Base-by-base conservation (phyloP, 495 filamentous ascomycete species). In the Annulohypoxylon nitens region DNA sequence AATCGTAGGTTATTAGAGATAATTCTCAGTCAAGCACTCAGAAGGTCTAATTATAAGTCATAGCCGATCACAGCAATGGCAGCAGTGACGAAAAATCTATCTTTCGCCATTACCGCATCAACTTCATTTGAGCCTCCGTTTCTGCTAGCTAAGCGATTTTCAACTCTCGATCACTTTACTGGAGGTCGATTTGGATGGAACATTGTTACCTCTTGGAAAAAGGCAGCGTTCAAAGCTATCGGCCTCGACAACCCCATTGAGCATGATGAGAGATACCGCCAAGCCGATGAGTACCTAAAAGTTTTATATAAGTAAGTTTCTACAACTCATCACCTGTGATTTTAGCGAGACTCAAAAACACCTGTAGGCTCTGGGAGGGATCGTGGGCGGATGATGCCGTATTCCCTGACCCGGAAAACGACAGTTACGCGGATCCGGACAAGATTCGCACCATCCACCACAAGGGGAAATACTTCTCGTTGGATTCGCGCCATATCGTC, bases 171-270 rank as follows among this genome's bases (percentile, higher is more conserved):
- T 61, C 89, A 91, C 72, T 79, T 90, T 18, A 90, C 88, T 0
- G 80, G 85, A 0, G 89, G 88, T 0, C 82, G 88, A 3, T 78
- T 91, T 43, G 89, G 85, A 0, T 91, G 89, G 90, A 92, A 91
- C 64, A 90, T 92, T 41, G 88, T 91, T 12, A 90, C 88, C 4
- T 86, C 82, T 0, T 91, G 85, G 78, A 87, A 86, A 75, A 88
- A 90, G 63, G 79, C 85, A 0, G 87, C 88, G 5, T 86, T 87
- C 69, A 88, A 88, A 68, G 86, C 86, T 4, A 86, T 89, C 58
- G 89, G 88, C 0, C 73, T 88, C 11, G 85, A 90, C 9, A 83
- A 72, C 23, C 85, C 85, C 0, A 87, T 89, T 36, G 84, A 88
- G 54, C 89, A 91, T 73, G 90, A 90, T 62, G 83, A 90, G 78